A percentile compares a stretch with the other conserved stretches of the same genome.
phyloP scores from a whole-genome alignment of 768 basidiomycete genomes.

The Candolleomyces efflorescens region DNA sequence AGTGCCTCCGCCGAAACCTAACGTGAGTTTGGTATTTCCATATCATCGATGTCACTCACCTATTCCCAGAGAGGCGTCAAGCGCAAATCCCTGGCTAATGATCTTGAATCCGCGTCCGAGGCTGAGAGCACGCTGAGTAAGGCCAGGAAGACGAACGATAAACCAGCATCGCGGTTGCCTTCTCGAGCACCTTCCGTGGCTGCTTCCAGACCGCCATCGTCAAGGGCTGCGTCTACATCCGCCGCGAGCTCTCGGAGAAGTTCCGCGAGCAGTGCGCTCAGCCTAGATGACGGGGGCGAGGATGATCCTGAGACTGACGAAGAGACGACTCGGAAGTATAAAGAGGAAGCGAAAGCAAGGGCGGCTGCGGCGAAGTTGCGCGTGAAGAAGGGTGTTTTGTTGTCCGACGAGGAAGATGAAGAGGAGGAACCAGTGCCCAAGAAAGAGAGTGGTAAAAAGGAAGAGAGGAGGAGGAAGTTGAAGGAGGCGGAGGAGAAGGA shows the following conservation, averaged over 20 bases:
- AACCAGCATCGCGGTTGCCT: constrained; percentile 10
- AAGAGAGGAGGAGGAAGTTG: constrained; percentile 27
- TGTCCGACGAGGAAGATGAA: constrained; percentile 65
- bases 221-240: constrained; percentile 4
- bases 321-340: neutral
- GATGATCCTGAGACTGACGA: neutral
- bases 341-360: constrained; percentile 12
- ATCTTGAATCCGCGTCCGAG: constrained; percentile 16
- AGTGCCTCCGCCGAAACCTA: neutral
- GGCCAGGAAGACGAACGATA: constrained; percentile 9
- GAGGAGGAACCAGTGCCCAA: constrained; percentile 27
- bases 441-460: constrained; percentile 22
- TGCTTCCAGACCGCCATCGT: constrained; percentile 6
- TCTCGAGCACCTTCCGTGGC: neutral
- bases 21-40: constrained; percentile 3
- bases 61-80: constrained; percentile 30
- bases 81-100: constrained; percentile 38
- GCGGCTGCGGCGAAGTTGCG: constrained; percentile 16
- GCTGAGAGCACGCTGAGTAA: constrained; percentile 12
- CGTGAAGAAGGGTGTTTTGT: constrained; percentile 42
- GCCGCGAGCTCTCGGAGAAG: neutral
- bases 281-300: neutral
- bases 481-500: constrained; percentile 35
- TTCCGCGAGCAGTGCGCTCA: neutral
- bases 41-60: neutral